phyloP scores from a whole-genome alignment of 495 filamentous ascomycete genomes.

The Aspergillus coremiiformis region DNA sequence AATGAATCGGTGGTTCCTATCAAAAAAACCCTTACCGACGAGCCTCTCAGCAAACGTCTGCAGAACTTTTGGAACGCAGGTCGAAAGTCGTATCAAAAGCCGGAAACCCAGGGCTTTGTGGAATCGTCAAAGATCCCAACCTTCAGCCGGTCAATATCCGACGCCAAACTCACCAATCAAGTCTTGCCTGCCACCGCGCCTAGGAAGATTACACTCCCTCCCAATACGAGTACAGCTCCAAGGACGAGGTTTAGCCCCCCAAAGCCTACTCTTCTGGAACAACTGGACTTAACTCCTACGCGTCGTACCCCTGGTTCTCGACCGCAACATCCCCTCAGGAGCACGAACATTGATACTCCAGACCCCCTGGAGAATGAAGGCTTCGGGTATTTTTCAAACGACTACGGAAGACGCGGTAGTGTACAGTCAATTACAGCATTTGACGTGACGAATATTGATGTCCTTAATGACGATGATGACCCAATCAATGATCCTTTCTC shows the following conservation, averaged over 20 bases:
- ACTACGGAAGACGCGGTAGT: conserved; percentile 21
- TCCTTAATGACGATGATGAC: conserved; percentile 28
- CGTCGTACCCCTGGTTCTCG: conserved; percentile 28
- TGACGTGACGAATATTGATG: conserved; percentile 31
- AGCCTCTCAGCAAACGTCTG: conserved; percentile 36
- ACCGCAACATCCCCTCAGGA: conserved; percentile 16
- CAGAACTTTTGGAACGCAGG: conserved; percentile 38
- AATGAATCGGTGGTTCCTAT: conserved; percentile 25
- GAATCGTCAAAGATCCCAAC: conserved; percentile 16
- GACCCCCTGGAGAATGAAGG: conserved; percentile 22
- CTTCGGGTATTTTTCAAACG: conserved; percentile 15
- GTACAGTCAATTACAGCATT: conserved; percentile 26
- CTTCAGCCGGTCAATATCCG: conserved; percentile 11
- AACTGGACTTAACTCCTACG: conserved; percentile 36
- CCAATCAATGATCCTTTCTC: conserved; percentile 30
- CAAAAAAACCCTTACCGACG: conserved; percentile 24
- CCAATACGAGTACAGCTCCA: conserved; percentile 32
- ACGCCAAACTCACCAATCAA: conserved; percentile 23
- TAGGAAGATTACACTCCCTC: conserved; percentile 34
- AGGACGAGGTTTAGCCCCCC: conserved; percentile 41
- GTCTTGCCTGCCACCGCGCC: conserved; percentile 24
- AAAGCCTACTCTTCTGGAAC: conserved; percentile 37
- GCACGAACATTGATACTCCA: conserved; percentile 11
- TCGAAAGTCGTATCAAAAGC: conserved; percentile 19
- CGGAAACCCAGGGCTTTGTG: conserved; percentile 10